A percentile compares a stretch with the other conserved stretches of the same genome.
These are phyloP conservation scores for Atkinsonella texensis DNA, from an alignment of 2,329 filamentous ascomycete genomes.

Conservation along the genomic window DNA sequence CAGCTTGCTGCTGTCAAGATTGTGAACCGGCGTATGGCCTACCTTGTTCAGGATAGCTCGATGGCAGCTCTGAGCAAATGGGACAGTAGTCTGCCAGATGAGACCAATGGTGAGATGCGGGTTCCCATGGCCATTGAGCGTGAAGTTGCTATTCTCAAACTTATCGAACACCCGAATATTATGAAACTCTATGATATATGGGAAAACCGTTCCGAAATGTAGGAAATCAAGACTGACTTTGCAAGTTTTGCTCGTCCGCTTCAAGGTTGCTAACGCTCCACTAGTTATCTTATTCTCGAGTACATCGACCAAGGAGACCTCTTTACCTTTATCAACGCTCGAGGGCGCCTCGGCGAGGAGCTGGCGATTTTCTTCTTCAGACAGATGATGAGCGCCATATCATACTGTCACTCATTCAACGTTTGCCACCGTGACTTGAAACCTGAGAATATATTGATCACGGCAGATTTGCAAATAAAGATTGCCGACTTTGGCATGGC, in stretches of 20 bases:
- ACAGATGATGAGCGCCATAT: conserved; percentile 83
- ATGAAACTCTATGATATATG: conserved; percentile 93
- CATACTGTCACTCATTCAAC: conserved; percentile 87
- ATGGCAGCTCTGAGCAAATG: conserved; percentile 71
- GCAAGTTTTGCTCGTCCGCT: neutral
- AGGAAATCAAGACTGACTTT: conserved; percentile 24
- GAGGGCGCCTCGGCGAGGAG: conserved; percentile 64
- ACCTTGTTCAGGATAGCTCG: conserved; percentile 74
- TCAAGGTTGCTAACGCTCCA: conserved; percentile 7
- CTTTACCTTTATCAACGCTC: conserved; percentile 71
- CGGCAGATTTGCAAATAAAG: conserved; percentile 66
- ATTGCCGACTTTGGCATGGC: conserved; percentile 98
- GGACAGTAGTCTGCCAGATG: conserved; percentile 44
- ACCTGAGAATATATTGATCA: conserved; percentile 90
- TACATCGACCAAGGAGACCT: conserved; percentile 72
- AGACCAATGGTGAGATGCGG: conserved; percentile 48
- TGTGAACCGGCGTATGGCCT: conserved; percentile 70
- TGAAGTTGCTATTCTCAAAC: conserved; percentile 93
- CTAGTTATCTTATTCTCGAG: conserved; percentile 86
- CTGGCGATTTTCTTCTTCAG: conserved; percentile 77
- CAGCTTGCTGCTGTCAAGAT: conserved; percentile 92
- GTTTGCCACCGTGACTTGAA: conserved; percentile 96
- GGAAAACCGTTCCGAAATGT: conserved; percentile 95
- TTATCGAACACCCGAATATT: conserved; percentile 90
- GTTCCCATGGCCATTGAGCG: conserved; percentile 86